Conservation (phyloP, 2,329 filamentous ascomycete genomes). For the Diaporthe velutina region DNA sequence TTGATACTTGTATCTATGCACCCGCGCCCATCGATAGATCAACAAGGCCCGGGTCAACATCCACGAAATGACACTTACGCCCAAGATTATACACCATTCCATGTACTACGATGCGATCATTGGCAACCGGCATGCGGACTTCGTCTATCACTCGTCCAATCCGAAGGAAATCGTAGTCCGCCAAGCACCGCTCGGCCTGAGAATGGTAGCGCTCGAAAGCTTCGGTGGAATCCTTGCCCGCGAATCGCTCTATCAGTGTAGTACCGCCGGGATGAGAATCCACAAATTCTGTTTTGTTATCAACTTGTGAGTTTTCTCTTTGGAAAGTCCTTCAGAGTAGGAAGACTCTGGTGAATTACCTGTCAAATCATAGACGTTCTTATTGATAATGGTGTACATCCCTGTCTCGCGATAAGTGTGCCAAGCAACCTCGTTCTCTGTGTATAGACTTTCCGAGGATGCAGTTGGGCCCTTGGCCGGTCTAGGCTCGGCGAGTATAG, state of each 20-base stretch:
- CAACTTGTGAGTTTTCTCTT: rapidly evolving
- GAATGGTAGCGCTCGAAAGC: not conserved
- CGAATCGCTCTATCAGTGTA: not conserved
- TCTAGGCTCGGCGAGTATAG: constrained; percentile 1
- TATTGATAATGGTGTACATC: constrained; percentile 1
- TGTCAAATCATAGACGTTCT: not conserved
- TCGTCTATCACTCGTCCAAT: constrained; percentile 5
- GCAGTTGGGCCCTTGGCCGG: not conserved
- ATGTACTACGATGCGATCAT: not conserved
- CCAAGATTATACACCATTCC: constrained; percentile 12
- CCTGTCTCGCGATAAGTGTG: not conserved
- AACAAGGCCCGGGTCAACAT: not conserved
- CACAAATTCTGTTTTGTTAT: not conserved
- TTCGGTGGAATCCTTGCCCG: not conserved
- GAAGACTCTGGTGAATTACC: not conserved
- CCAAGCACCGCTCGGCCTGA: not conserved
- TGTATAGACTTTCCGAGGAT: not conserved
- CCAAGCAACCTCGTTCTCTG: constrained; percentile 9
- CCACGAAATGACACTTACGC: not conserved
- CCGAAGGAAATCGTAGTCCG: constrained; percentile 1
- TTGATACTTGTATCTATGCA: not conserved
- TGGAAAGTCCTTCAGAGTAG: rapidly evolving
- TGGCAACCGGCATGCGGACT: not conserved
- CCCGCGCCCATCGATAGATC: no score
- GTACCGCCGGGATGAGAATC: constrained; percentile 1